phyloP scores from a whole-genome alignment of 1,284 basidiomycete species.

The Gomphus sp. region DNA sequence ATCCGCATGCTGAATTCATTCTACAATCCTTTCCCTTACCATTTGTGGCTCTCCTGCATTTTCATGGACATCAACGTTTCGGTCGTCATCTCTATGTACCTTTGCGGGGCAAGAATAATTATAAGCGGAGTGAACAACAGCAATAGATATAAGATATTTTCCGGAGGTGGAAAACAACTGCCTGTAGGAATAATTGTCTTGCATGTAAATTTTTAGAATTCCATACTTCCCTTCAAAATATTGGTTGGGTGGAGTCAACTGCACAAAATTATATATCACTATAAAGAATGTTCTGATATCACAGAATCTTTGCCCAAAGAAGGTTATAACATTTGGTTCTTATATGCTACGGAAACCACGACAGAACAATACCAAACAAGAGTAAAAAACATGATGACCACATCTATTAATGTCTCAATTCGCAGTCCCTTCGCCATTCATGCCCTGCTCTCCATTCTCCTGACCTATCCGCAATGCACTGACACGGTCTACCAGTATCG shows the following conservation, averaged over 20 bases:
- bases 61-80: conserved; percentile 1
- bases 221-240: too few relatives aligned
- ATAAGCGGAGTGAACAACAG: background rate
- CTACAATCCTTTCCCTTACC: background rate
- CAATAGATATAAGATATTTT: background rate
- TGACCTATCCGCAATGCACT: conserved; percentile 14
- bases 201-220: too few relatives aligned
- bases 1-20: conserved; percentile 1
- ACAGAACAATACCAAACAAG: conserved; percentile 3
- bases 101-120: background rate
- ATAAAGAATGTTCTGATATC: too few relatives aligned
- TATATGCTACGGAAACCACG: background rate
- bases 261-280: too few relatives aligned
- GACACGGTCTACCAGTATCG: conserved; percentile 27
- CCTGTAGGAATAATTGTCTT: background rate
- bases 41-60: background rate
- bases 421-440: background rate
- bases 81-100: conserved; percentile 2
- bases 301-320: too few relatives aligned
- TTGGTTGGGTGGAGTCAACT: too few relatives aligned
- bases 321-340: background rate
- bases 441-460: conserved; percentile 1
- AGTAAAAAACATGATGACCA: background rate
- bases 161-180: background rate
- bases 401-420: background rate